Evolutionary conservation across 768 basidiomycete species (phyloP).

Genomic region (Serendipita sp.): DNA sequence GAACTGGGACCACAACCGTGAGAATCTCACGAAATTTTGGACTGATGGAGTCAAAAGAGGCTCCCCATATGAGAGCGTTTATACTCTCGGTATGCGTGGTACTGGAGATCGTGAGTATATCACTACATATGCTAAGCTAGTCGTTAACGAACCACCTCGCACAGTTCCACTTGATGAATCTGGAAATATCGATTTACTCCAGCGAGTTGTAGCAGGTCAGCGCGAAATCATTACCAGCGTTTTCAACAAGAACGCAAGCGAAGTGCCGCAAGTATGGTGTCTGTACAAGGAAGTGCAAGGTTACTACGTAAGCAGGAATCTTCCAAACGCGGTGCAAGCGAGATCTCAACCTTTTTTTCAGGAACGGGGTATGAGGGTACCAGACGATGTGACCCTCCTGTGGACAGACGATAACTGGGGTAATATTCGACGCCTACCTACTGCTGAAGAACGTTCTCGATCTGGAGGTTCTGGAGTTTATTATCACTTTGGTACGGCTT

Average conservation of each 20-base stretch:
- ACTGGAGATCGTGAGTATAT: constrained; percentile 21
- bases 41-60: constrained; percentile 41
- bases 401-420: constrained; percentile 71
- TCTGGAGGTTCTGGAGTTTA: constrained; percentile 58
- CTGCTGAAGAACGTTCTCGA: constrained; percentile 36
- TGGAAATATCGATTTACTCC: constrained; percentile 34
- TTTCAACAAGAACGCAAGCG: constrained; percentile 30
- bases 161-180: constrained; percentile 37
- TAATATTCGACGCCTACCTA: constrained; percentile 48
- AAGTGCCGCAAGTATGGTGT: constrained; percentile 46
- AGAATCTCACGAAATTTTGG: constrained; percentile 47
- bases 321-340: not conserved
- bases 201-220: constrained; percentile 44
- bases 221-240: constrained; percentile 40
- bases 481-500: constrained; percentile 33
- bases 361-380: constrained; percentile 37
- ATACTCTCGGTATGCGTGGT: constrained; percentile 57
- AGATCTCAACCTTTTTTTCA: constrained; percentile 18
- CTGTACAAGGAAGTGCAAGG: constrained; percentile 49
- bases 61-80: constrained; percentile 43
- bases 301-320: constrained; percentile 26
- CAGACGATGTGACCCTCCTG: constrained; percentile 50
- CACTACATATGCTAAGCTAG: not conserved
- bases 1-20: constrained; percentile 43
- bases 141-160: not conserved